phyloP scores from a whole-genome alignment of 2,329 filamentous ascomycete species.

The Hymenoscyphus linearis region DNA sequence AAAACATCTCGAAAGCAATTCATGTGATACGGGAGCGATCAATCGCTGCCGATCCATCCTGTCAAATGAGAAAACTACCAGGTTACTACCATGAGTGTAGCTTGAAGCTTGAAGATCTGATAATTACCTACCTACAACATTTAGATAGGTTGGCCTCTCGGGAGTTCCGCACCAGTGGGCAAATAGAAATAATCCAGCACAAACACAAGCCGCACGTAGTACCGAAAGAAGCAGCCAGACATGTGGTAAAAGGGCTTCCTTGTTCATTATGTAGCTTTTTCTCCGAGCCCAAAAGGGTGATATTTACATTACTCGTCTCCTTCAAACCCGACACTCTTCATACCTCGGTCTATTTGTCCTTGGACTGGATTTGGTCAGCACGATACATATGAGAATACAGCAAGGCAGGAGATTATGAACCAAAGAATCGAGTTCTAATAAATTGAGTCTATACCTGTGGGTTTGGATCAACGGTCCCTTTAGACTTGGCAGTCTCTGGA shows the following conservation, averaged over 20 bases:
- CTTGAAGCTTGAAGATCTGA: too few relatives aligned
- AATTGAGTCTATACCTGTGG: constrained; percentile 23
- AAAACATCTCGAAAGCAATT: too few relatives aligned
- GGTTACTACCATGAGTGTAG: too few relatives aligned
- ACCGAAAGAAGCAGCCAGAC: background rate
- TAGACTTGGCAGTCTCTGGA: constrained; percentile 49
- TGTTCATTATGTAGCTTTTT: background rate
- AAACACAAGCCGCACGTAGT: background rate
- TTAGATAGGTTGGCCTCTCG: too few relatives aligned
- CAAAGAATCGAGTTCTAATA: background rate
- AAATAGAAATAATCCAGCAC: background rate
- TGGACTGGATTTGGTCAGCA: background rate
- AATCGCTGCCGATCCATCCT: too few relatives aligned
- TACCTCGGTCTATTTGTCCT: background rate
- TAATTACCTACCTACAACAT: too few relatives aligned
- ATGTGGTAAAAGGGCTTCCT: background rate
- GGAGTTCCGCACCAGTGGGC: background rate
- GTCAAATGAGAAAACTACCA: too few relatives aligned
- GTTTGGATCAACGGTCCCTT: constrained; percentile 41
- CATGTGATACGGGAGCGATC: too few relatives aligned
- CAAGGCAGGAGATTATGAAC: background rate
- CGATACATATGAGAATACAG: background rate
- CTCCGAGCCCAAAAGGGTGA: background rate
- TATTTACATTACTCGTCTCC: background rate
- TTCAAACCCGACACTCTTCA: background rate